A percentile compares a stretch with the other conserved stretches of the same genome.
These are phyloP conservation scores for Mesostigma viride DNA, from an alignment of 139 green algal genomes.

Conservation along the genomic window DNA sequence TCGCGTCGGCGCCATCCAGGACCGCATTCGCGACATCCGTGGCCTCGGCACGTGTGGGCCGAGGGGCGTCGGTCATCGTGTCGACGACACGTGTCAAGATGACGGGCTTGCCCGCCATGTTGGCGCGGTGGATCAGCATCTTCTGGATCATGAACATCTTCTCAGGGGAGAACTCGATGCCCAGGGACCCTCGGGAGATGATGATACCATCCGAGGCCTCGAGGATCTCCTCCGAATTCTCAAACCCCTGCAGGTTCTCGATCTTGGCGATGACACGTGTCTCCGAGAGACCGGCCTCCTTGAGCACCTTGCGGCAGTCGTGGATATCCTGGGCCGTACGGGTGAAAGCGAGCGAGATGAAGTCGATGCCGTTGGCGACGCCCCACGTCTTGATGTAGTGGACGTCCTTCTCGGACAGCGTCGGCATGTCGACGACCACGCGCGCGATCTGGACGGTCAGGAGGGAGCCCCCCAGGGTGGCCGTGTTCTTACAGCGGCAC, in stretches of 20 bases:
- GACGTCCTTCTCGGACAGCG: conserved; percentile 86
- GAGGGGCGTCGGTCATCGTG: conserved; percentile 45
- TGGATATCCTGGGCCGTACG: conserved; percentile 75
- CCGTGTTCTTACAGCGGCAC: conserved; percentile 85
- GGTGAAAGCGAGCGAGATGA: conserved; percentile 97
- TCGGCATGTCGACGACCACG: conserved; percentile 64
- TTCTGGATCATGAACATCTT: conserved; percentile 98
- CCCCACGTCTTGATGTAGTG: conserved; percentile 84
- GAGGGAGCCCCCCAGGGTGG: conserved; percentile 81
- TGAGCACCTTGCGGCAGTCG: not conserved
- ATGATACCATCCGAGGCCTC: conserved; percentile 74
- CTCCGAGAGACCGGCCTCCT: conserved; percentile 27
- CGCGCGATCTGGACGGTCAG: conserved; percentile 49
- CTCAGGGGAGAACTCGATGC: conserved; percentile 97
- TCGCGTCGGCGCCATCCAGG: conserved; percentile 62
- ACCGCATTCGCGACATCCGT: conserved; percentile 81
- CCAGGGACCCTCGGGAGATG: conserved; percentile 87
- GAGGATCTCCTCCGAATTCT: conserved; percentile 93
- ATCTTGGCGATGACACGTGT: conserved; percentile 85
- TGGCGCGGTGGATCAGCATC: conserved; percentile 44
- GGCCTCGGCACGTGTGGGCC: conserved; percentile 63
- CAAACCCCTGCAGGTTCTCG: conserved; percentile 95
- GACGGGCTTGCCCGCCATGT: conserved; percentile 43
- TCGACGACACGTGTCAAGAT: conserved; percentile 51
- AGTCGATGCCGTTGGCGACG: conserved; percentile 89